These are phyloP conservation scores for Copromyces sp. DNA, from an alignment of 495 filamentous ascomycete genomes.

Conservation along the genomic window DNA sequence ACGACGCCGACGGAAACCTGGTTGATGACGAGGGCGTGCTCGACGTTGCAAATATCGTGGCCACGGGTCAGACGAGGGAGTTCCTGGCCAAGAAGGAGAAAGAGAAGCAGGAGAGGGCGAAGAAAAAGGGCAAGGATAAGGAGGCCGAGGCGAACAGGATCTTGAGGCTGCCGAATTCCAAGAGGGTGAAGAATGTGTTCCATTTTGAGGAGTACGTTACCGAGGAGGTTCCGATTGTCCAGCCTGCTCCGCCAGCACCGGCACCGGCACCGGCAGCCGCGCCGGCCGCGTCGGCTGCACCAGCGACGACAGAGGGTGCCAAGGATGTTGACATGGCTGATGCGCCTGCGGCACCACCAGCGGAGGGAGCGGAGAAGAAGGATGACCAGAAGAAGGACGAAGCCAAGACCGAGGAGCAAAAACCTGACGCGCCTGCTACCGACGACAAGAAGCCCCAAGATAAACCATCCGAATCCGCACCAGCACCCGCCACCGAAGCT, in stretches of 20 bases:
- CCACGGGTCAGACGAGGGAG: conserved; percentile 82
- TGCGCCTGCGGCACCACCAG: conserved; percentile 1
- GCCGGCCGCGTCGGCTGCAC: neutral
- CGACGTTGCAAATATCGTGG: conserved; percentile 89
- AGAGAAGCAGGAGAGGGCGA: conserved; percentile 68
- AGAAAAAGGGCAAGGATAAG: conserved; percentile 40
- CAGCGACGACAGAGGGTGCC: conserved; percentile 9
- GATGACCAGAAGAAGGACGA: neutral
- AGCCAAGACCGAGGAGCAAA: neutral
- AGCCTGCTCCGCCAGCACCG: conserved; percentile 30
- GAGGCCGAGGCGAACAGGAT: conserved; percentile 51
- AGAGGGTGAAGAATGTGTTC: conserved; percentile 65
- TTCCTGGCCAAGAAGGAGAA: conserved; percentile 85
- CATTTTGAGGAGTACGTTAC: conserved; percentile 70
- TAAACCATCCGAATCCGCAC: neutral
- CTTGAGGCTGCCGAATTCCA: conserved; percentile 66
- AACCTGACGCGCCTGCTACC: neutral
- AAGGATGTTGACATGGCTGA: conserved; percentile 17
- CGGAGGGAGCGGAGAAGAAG: neutral
- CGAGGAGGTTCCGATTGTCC: conserved; percentile 39
- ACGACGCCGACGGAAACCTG: conserved; percentile 35
- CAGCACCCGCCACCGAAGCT: conserved; percentile 1
- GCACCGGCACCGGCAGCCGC: conserved; percentile 1
- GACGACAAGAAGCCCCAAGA: neutral
- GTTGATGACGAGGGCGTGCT: conserved; percentile 72